Evolutionary conservation across 257 asterid species (phyloP).

Genomic region (Jaltomata sinuosa): DNA sequence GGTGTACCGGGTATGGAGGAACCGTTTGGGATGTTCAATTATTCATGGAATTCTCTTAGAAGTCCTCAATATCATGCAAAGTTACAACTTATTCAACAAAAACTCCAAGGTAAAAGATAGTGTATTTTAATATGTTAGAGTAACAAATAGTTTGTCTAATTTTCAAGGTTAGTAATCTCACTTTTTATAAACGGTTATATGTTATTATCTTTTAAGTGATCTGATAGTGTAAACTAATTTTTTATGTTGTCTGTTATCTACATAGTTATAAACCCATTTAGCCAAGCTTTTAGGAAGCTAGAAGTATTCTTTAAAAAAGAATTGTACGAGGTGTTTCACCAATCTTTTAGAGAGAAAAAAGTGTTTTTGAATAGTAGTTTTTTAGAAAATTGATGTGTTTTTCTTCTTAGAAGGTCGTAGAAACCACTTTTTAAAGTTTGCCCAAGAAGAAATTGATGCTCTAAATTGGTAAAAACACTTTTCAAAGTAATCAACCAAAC

Average conservation of each 20-base stretch:
- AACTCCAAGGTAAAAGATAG: constrained; percentile 49
- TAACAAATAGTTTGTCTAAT: not conserved
- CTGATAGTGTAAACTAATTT: not conserved
- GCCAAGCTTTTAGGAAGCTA: not conserved
- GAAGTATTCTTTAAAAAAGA: too few relatives aligned
- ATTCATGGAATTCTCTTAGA: constrained; percentile 33
- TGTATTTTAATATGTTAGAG: not conserved
- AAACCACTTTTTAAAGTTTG: too few relatives aligned
- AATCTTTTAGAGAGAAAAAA: too few relatives aligned
- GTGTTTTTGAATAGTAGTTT: too few relatives aligned
- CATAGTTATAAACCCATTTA: too few relatives aligned
- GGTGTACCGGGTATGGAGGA: constrained; percentile 30
- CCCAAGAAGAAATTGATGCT: not conserved
- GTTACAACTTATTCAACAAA: constrained; percentile 34
- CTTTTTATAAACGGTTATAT: not conserved
- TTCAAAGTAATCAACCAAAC: too few relatives aligned
- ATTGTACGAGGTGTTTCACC: too few relatives aligned
- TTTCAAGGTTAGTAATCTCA: not conserved
- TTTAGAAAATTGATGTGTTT: too few relatives aligned
- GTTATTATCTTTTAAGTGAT: not conserved
- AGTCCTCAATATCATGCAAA: constrained; percentile 26
- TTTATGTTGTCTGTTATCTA: not conserved
- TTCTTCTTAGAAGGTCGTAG: too few relatives aligned
- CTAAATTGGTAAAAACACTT: too few relatives aligned
- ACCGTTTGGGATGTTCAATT: constrained; percentile 36